Conservation (phyloP, 768 basidiomycete species). For the Termitomyces bulborhizus region DNA sequence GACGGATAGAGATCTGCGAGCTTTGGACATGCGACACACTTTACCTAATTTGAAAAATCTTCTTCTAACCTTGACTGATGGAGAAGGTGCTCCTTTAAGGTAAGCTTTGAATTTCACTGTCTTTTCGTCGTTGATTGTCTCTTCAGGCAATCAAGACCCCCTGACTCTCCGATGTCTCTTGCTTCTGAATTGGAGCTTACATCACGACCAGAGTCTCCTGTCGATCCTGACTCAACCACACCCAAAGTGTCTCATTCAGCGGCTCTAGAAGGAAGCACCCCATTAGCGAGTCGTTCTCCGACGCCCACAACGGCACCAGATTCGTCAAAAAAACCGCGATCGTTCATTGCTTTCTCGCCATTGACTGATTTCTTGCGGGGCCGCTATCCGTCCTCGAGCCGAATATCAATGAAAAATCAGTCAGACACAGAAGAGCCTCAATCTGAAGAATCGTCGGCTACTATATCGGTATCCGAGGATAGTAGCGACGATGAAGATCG, state of each 20-base stretch:
- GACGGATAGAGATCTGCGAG: conserved; percentile 82
- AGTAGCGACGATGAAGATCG: conserved; percentile 34
- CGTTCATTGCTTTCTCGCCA: conserved; percentile 56
- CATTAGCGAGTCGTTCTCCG: conserved; percentile 47
- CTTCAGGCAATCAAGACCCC: conserved; percentile 14
- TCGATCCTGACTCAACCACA: conserved; percentile 22
- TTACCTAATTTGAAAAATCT: conserved; percentile 95
- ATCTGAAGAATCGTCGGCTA: conserved; percentile 9
- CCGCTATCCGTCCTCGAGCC: conserved; percentile 49
- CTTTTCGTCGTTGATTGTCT: conserved; percentile 14
- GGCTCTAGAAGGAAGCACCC: conserved; percentile 29
- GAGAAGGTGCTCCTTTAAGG: conserved; percentile 44
- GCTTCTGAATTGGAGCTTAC: conserved; percentile 17
- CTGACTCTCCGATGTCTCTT: conserved; percentile 22
- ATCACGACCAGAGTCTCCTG: conserved; percentile 17
- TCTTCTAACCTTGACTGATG: conserved; percentile 76
- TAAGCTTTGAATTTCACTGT: conserved; percentile 25
- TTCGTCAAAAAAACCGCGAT: conserved; percentile 32
- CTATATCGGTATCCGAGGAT: conserved; percentile 8
- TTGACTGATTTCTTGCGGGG: conserved; percentile 59
- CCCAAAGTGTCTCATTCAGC: conserved; percentile 27
- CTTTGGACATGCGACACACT: conserved; percentile 92
- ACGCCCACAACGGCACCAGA: conserved; percentile 48
- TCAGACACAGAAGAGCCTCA: conserved; percentile 11
- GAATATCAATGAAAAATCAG: conserved; percentile 13